Evolutionary conservation across 345 rosid species (phyloP), one percentile per base, ranked within the genome.

Genomic region (Euphorbia peplus): DNA sequence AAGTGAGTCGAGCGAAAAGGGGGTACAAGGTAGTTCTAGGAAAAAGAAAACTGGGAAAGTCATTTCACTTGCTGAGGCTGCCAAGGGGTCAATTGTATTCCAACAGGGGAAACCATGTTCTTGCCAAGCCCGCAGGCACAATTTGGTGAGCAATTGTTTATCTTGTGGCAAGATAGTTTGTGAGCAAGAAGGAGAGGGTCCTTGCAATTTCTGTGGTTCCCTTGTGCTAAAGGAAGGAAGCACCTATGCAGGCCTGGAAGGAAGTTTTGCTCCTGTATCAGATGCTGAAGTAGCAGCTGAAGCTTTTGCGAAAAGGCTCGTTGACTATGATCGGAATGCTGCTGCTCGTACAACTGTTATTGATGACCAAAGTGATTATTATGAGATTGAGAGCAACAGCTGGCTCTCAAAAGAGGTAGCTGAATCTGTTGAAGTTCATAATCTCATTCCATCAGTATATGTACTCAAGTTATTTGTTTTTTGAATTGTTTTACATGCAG

Each of bases 111-210:
- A 88, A 67, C 98, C 95, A 1, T 95, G 99, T 70, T 80, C 83
- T 4, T 90, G 98, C 80, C 99, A 91, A 81, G 98, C 99, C 51
- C 95, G 92, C 50, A 81, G 69, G 62, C 99, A 95, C 76, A 78
- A 66, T 58, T 69, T 91, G 79, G 83, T 95, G 56, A 86, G 96
- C 90, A 95, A 95, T 82, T 95, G 99, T 72, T 82, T 95, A 73
- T 91, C 97, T 5, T 95, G 99, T 78, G 99, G 99, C 61, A 95
- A 91, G 83, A 88, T 95, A 53, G 95, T 91, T 54, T 95, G 97
- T 39, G 97, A 95, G 75, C 99, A 95, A 82, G 95, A 91, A 77
- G 98, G 99, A 57, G 93, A 95, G 80, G 98, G 99, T 63, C 97
- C 93, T 50, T 93, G 97, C 76, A 80, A 72, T 64, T 91, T 88